Base-by-base conservation (phyloP, 2,329 filamentous ascomycete genomes). In the Stagonosporopsis chrysanthemi region DNA sequence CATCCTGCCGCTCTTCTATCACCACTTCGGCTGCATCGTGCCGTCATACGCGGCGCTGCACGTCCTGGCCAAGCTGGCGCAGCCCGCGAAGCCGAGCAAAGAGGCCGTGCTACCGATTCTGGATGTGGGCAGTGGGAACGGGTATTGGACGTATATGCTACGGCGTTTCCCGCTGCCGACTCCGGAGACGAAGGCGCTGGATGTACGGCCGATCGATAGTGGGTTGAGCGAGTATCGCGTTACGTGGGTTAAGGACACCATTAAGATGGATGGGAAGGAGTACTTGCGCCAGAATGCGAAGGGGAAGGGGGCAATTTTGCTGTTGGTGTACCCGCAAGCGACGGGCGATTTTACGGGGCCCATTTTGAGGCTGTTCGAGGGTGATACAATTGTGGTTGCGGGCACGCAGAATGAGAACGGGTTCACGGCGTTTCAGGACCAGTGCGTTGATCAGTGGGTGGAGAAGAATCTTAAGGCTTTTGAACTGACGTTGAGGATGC, bases 111-210 rank as follows among this genome's bases (percentile, higher is more conserved):
- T 83, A 6, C 72, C 80, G 12, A 79, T 92, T 7, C 78, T 88
- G 9, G 89, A 92, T 64, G 76, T 91, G 36, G 90, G 88, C 4
- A 87, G 83, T 50, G 90, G 90, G 2, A 90, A 88, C 69, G 90
- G 89, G 11, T 92, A 92, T 77, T 92, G 89, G 89, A 84, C 85
- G 7, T 88, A 86, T 60, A 86, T 90, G 84, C 83, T 92, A 12
- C 83, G 89, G 2, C 87, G 86, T 56, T 86, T 91, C 81, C 82
- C 90, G 8, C 81, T 88, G 2, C 75, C 80, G 23, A 82, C 86
- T 65, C 72, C 85, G 11, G 68, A 70, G 5, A 82, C 85, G 17
- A 78, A 81, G 31, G 78, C 86, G 4, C 81, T 92, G 6, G 75
- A 77, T 6, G 84, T 87, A 1, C 76, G 81, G 19, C 80, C 89